phyloP scores from a whole-genome alignment of 2,329 filamentous ascomycete genomes.

The Gaeumannomyces sp. region DNA sequence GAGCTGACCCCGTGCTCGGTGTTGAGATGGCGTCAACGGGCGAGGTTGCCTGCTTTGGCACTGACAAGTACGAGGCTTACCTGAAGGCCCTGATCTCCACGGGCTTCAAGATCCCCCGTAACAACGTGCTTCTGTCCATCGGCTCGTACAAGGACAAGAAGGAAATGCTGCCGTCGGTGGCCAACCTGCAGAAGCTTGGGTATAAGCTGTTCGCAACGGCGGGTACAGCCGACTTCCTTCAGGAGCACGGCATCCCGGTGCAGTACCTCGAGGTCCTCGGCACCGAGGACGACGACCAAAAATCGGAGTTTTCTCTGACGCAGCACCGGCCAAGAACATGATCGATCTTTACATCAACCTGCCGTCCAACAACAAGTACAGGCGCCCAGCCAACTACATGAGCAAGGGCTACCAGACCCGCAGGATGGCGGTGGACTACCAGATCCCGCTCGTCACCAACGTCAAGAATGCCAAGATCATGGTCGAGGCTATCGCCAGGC shows the following conservation, averaged over 20 bases:
- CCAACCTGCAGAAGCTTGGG: conserved; percentile 82
- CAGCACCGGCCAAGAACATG: conserved; percentile 96
- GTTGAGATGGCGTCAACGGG: conserved; percentile 99
- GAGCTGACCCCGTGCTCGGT: conserved; percentile 90
- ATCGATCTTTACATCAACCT: conserved; percentile 99
- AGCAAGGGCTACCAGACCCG: conserved; percentile 94
- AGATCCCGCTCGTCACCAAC: conserved; percentile 94
- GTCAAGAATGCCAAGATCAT: conserved; percentile 99
- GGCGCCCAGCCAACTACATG: conserved; percentile 96
- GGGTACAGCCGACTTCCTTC: conserved; percentile 92
- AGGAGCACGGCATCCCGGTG: conserved; percentile 84
- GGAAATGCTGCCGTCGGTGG: conserved; percentile 89
- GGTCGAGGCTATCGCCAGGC: conserved; percentile 85
- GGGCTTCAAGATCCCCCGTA: conserved; percentile 92
- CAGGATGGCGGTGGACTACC: conserved; percentile 96
- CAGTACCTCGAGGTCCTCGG: conserved; percentile 88
- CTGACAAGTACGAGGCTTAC: conserved; percentile 95
- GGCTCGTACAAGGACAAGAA: conserved; percentile 97
- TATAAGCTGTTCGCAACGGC: conserved; percentile 96
- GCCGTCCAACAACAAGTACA: conserved; percentile 97
- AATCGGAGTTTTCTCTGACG: conserved; percentile 93
- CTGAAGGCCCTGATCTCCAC: conserved; percentile 93
- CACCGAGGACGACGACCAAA: conserved; percentile 73
- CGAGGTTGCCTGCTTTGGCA: conserved; percentile 93
- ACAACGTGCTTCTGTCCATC: conserved; percentile 91